These are phyloP conservation scores for Gyromitra esculenta DNA, from an alignment of 2,329 filamentous ascomycete genomes.

Conservation along the genomic window DNA sequence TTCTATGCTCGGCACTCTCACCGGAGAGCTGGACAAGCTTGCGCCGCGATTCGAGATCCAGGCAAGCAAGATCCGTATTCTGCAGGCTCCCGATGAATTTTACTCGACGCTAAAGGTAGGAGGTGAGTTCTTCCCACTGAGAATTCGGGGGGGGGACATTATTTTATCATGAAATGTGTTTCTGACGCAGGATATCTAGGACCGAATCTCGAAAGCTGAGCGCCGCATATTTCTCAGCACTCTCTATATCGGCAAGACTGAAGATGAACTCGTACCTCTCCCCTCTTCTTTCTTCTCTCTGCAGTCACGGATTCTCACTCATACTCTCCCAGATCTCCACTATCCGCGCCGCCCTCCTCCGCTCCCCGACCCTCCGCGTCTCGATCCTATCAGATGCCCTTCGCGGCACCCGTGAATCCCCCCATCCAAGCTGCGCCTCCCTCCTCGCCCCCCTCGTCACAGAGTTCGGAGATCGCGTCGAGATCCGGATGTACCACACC, in stretches of 20 bases:
- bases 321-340: constrained; percentile 71
- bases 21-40: constrained; percentile 82
- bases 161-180: not conserved
- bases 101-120: constrained; percentile 87
- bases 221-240: constrained; percentile 90
- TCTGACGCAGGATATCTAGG: constrained; percentile 62
- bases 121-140: constrained; percentile 28
- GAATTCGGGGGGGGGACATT: not conserved
- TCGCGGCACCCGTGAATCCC: constrained; percentile 89
- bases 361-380: constrained; percentile 79
- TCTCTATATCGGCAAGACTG: constrained; percentile 92
- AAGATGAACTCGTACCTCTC: constrained; percentile 77
- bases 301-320: constrained; percentile 30
- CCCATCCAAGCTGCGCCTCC: constrained; percentile 85
- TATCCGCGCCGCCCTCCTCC: constrained; percentile 76
- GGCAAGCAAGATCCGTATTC: constrained; percentile 80
- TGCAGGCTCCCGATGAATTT: constrained; percentile 85
- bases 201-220: constrained; percentile 82
- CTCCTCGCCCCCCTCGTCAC: constrained; percentile 82
- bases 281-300: not conserved
- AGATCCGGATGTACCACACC: constrained; percentile 97
- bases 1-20: constrained; percentile 66
- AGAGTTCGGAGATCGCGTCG: constrained; percentile 88
- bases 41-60: constrained; percentile 89
- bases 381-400: constrained; percentile 92